Evolutionary conservation across 176 grass and related monocot species (phyloP).

Genomic region (Bolboschoenus planiculmis): DNA sequence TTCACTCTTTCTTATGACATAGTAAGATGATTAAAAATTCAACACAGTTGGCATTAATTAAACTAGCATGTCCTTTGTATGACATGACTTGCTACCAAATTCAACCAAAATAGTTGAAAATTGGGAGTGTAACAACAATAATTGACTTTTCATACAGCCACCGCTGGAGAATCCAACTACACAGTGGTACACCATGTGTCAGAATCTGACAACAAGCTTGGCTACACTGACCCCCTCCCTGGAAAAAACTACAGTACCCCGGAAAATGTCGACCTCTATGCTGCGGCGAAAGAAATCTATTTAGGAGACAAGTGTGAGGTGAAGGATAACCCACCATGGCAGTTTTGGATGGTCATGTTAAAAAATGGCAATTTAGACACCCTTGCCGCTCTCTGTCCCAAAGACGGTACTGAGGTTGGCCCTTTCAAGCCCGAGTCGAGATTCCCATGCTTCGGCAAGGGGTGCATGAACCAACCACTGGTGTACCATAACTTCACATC

Average conservation of each 20-base stretch:
- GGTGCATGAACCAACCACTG: constrained; percentile 95
- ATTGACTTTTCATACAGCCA: constrained; percentile 7
- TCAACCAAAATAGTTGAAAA: background rate
- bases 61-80: background rate
- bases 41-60: background rate
- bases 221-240: constrained; percentile 38
- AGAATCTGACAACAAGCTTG: constrained; percentile 55
- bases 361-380: constrained; percentile 95
- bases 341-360: constrained; percentile 99
- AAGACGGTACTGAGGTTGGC: constrained; percentile 48
- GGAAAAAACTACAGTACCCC: background rate
- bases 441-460: constrained; percentile 70
- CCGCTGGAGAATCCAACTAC: constrained; percentile 20
- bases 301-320: constrained; percentile 65
- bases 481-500: constrained; percentile 70
- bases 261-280: constrained; percentile 50
- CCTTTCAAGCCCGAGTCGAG: constrained; percentile 51
- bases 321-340: constrained; percentile 50
- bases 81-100: background rate
- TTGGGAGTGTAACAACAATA: background rate
- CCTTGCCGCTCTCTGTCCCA: constrained; percentile 50
- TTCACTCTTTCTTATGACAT: background rate
- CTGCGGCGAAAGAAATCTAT: constrained; percentile 69
- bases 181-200: constrained; percentile 49
- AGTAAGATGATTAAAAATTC: background rate